Evolutionary conservation across 1,139 yeast genomes (phyloP), one percentile per base, ranked within the genome.

Genomic region (Magnusiomyces sp.): DNA sequence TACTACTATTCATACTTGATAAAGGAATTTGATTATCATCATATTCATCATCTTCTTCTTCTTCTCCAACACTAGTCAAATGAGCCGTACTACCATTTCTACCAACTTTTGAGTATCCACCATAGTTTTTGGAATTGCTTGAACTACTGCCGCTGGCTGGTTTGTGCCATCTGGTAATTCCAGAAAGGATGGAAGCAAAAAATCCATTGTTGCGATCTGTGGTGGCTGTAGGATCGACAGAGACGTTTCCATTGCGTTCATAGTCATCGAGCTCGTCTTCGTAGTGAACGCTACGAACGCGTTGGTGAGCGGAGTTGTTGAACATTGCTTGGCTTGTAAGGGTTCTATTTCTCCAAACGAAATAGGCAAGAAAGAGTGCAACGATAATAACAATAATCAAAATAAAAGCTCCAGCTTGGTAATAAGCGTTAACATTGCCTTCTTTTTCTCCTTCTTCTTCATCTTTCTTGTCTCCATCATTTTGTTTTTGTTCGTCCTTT

Each of bases 321-420:
- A 5, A 6, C n/a, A 6, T 38, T 14, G 50, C 46, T 2, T 29
- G 42, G 29, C 43, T 45, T 46, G 44, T 20, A 6, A 51, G 38
- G 10, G 49, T 49, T 6, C 62, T 59, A 39, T 56, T 50, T 16
- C 64, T 50, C 61, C 60, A 59, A 33, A 59, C 50, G 31, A 66
- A 59, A 52, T 61, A 56, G 1, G 60, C 58, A 5, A 59, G 56
- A 2, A 58, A 57, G 1, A 56, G 62, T 1, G 62, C 53, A 1
- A 62, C 54, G 1, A 69, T 45, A 14, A 68, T 56, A 17, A 66
- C 66, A 1, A 70, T 60, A 1, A 65, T 57, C 20, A 71, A 59
- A 1, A 73, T 72, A 2, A 62, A 58, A 9, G 58, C 59, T 4
- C 74, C 72, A 0, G 74, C 73, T 42, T 63, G 59, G 56, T 63